A percentile compares a stretch with the other conserved stretches of the same genome.
Conservation (phyloP, 768 basidiomycete genomes). For the Termitomyces sp. region DNA sequence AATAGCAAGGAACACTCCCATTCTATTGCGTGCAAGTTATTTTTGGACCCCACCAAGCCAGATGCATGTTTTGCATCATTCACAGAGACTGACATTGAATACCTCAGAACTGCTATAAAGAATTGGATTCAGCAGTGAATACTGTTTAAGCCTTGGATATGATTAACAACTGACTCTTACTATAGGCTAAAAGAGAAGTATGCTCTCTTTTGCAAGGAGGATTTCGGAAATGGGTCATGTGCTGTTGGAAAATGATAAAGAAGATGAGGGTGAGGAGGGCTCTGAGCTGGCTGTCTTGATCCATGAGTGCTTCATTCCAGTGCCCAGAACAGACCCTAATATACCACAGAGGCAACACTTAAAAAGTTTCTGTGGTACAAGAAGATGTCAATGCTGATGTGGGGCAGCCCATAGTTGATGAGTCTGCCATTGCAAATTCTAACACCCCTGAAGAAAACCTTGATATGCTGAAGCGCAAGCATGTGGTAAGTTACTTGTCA, state of each 20-base stretch:
- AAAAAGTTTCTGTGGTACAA: neutral
- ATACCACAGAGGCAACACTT: neutral
- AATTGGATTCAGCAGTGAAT: neutral
- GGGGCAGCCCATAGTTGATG: neutral
- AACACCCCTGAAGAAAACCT: neutral
- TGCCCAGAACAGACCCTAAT: neutral
- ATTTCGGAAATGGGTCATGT: neutral
- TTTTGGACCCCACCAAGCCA: neutral
- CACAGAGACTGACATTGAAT: neutral
- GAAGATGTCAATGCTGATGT: neutral
- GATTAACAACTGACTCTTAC: neutral
- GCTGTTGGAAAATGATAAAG: neutral
- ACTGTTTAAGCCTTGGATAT: neutral
- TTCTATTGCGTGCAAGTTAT: neutral
- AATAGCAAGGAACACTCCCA: neutral
- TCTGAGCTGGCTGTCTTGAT: neutral
- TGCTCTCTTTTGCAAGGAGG: neutral
- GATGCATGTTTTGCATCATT: neutral
- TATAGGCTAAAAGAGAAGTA: neutral
- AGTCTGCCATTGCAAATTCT: neutral
- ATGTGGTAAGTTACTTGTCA: no score
- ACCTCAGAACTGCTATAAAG: neutral
- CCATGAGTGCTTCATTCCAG: neutral
- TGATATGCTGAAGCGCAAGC: neutral
- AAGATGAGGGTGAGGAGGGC: neutral